Evolutionary conservation across 139 green algal species (phyloP).

Genomic region (Yamagishiella unicocca): DNA sequence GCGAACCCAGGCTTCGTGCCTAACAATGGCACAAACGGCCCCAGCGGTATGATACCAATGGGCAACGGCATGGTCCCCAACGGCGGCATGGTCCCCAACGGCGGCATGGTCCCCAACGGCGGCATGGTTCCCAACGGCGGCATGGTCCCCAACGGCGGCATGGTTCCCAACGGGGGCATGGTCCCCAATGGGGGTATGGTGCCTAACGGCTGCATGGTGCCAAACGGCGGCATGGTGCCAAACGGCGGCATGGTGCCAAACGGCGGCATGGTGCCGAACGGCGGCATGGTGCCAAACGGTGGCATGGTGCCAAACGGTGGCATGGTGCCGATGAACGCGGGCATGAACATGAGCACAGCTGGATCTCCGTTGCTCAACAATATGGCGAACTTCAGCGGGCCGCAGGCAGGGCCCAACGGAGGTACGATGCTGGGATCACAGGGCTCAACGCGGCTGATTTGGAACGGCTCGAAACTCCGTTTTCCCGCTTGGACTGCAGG

Average conservation of each 20-base stretch:
- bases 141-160: slow-evolving; percentile 23
- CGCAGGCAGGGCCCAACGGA: not conserved
- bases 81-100: slow-evolving; percentile 18
- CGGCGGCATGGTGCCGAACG: slow-evolving; percentile 17
- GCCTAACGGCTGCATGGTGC: slow-evolving; percentile 21
- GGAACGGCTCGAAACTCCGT: not conserved
- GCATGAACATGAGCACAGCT: not conserved
- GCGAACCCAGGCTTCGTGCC: slow-evolving; percentile 16
- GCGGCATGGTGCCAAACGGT: not conserved
- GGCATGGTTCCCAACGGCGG: not conserved
- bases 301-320: slow-evolving; percentile 15
- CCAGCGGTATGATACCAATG: slow-evolving; percentile 37
- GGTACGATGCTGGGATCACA: not conserved
- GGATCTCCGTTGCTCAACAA: slow-evolving; percentile 26
- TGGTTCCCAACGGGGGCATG: slow-evolving; percentile 12
- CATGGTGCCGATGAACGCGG: slow-evolving; percentile 22
- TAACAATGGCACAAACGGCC: not conserved
- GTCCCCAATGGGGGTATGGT: slow-evolving; percentile 1
- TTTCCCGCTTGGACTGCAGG: not conserved
- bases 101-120: slow-evolving; percentile 14
- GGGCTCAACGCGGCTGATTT: not conserved
- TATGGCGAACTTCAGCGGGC: slow-evolving; percentile 14
- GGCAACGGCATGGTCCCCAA: slow-evolving; percentile 21
- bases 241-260: not conserved
- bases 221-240: slow-evolving; percentile 4